Conservation (phyloP, 345 rosid species). For the Sapria himalayana region DNA sequence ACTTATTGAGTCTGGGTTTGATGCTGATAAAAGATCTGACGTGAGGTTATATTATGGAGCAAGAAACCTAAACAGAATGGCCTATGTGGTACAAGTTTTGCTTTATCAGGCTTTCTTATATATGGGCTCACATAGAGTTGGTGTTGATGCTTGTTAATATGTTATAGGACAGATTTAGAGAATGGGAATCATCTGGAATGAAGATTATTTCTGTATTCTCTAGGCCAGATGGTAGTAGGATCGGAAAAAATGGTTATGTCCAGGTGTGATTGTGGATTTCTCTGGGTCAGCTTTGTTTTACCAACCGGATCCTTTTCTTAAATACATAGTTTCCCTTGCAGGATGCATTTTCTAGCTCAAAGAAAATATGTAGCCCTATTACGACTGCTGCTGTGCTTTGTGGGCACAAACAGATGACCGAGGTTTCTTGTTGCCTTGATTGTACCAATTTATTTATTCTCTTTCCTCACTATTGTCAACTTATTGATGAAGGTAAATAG, state of each 20-base stretch:
- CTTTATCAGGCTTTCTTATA: conserved; percentile 9
- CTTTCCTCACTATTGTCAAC: too few relatives aligned
- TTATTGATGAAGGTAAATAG: too few relatives aligned
- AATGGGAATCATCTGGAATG: conserved; percentile 82
- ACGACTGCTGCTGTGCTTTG: conserved; percentile 70
- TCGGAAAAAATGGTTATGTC: conserved; percentile 73
- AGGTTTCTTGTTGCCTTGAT: conserved; percentile 25
- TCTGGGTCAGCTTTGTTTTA: background rate
- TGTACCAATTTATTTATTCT: background rate
- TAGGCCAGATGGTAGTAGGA: conserved; percentile 63
- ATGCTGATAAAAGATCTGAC: conserved; percentile 48
- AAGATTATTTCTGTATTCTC: conserved; percentile 75
- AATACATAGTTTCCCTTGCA: conserved; percentile 15
- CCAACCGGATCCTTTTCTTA: background rate
- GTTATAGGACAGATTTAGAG: conserved; percentile 63
- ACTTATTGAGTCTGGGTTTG: conserved; percentile 67
- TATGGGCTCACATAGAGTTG: background rate
- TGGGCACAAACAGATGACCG: conserved; percentile 91
- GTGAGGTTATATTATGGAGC: conserved; percentile 90
- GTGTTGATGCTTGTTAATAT: conserved; percentile 5
- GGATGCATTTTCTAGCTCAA: conserved; percentile 77
- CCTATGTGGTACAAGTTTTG: conserved; percentile 99
- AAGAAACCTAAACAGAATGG: conserved; percentile 84
- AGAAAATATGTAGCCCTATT: conserved; percentile 25
- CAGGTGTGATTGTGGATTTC: conserved; percentile 29